A percentile compares a stretch with the other conserved stretches of the same genome.
Evolutionary conservation across 306 rosid genomes (phyloP).

Genomic region (Vigna mungo): DNA sequence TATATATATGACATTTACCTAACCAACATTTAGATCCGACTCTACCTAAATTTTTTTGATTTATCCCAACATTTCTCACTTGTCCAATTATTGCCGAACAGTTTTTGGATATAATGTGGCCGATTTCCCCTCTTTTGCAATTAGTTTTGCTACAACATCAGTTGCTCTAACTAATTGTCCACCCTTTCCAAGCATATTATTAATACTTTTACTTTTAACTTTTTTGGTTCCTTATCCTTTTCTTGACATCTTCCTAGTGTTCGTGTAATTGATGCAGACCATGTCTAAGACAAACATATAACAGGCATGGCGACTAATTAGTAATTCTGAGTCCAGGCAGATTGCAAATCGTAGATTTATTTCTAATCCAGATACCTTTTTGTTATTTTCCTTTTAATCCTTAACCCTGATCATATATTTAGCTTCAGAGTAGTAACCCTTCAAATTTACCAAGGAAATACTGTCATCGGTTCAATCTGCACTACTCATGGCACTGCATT

Average conservation of each 20-base stretch:
- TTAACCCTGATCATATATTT: neutral
- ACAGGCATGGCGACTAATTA: neutral
- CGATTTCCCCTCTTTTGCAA: neutral
- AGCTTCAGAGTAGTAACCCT: neutral
- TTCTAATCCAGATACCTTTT: neutral
- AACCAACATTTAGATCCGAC: too few species aligned
- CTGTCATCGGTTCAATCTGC: slow-evolving; percentile 3
- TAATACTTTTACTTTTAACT: too few species aligned
- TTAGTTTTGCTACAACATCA: too few species aligned
- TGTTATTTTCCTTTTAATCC: neutral
- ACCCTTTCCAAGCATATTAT: too few species aligned
- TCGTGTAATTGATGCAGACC: neutral
- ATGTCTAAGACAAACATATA: neutral
- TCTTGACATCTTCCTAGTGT: too few species aligned
- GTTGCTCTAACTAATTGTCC: neutral
- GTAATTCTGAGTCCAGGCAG: neutral
- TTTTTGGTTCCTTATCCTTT: too few species aligned
- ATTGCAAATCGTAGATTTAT: neutral
- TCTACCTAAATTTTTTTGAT: too few species aligned
- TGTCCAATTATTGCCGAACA: too few species aligned
- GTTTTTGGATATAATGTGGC: neutral
- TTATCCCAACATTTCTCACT: too few species aligned
- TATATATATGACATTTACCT: too few species aligned
- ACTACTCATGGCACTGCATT: neutral
- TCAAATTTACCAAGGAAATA: neutral